Base-by-base conservation (phyloP, 306 rosid species). In the Canavalia ensiformis region DNA sequence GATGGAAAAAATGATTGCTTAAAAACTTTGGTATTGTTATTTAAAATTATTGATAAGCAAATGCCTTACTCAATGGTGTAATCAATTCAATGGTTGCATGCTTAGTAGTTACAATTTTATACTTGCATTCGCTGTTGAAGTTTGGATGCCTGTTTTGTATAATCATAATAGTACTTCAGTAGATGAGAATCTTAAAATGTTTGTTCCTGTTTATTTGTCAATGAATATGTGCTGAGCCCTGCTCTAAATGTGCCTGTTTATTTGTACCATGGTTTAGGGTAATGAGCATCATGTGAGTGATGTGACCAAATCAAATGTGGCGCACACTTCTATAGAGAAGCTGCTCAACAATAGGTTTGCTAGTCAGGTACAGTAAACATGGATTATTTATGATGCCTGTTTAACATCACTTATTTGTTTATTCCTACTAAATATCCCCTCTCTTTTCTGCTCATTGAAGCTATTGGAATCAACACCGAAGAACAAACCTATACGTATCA, bases 341-440 rank as follows among this genome's bases (percentile, higher is more conserved):
- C 90, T 96, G 62, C 94, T 94, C 25, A 90, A 88, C 85, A 92
- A 92, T 81, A 87, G 78, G 18, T 96, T 96, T 86, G 97, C 98
- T 44, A 75, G 82, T 58, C 98, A 90, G 98, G 99, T 96, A 88
- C 50, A 41, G 31, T 65, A 64, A 7, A 66, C 70, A 68, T 72
- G 45, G 70, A 31, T 81, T 42, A 30, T 50, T 68, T 64, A 2
- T 72, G 75, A 72, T 55, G 0, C 41, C 42, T 29, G 41, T 66
- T 77, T 71, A 68, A 55, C 70, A 55, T 34, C 35, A 44, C 72
- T 4, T 75, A 52, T 79, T 77, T 68, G 25, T 45, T 5, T 34
- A 8, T 45, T 34, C 28, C n/a, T 25, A 9, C 86, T 88, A 81
- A 88, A 75, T 37, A 3, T 7, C 13, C 57, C 10, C 39, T 68